Base-by-base conservation (phyloP, 2,329 filamentous ascomycete species). In the Aspergillus aculeatus region DNA sequence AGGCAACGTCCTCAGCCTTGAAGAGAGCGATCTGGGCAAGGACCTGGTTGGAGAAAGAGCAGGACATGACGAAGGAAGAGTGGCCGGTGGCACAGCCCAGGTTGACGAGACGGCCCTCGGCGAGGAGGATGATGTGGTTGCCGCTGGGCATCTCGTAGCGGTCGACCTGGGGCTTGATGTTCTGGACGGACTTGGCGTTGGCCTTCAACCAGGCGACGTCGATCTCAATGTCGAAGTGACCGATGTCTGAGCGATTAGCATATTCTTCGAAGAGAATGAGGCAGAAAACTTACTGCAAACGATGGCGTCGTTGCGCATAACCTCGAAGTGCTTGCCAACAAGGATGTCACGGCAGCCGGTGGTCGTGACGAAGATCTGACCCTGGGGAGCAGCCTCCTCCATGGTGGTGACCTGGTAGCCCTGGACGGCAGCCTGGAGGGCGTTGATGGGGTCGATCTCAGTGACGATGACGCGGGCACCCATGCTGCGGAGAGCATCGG, bases 41-140 rank as follows among this genome's bases (percentile, higher is more conserved):
- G 73, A 98, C 95, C 87, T 99, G 95, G 90, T 99, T 99, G 87
- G 93, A 96, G 90, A 99, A 99, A 67, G 94, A 98, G 90, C 95
- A 99, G 73, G 93, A 97, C 95, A 99, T 98, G 85, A 99, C 95
- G 82, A 99, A 99, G 56, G 94, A 98, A 70, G 93, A 96, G 90
- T 99, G 95, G 71, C 95, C 95, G 67, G 95, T 99, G 77, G 95
- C 95, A 82, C 95, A 99, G 81, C 95, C 95, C 72, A 99, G 86
- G 89, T 99, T 99, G 84, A 99, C 95, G 68, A 99, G 90, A 85
- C 95, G 94, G 72, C 95, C 95, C 85, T 98, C 95, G 66, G 95
- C 95, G 67, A 99, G 88, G 74, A 99, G 92, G 82, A 99, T 96
- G 86, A 99, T 93, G 87, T 98, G 89, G 74, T 91, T 89, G 82